Percentiles rank a stretch among this genome's conserved stretches.
These are phyloP conservation scores for Schoenoplectus tabernaemontani DNA, from an alignment of 202 grass and related monocot species.

Conservation along the genomic window DNA sequence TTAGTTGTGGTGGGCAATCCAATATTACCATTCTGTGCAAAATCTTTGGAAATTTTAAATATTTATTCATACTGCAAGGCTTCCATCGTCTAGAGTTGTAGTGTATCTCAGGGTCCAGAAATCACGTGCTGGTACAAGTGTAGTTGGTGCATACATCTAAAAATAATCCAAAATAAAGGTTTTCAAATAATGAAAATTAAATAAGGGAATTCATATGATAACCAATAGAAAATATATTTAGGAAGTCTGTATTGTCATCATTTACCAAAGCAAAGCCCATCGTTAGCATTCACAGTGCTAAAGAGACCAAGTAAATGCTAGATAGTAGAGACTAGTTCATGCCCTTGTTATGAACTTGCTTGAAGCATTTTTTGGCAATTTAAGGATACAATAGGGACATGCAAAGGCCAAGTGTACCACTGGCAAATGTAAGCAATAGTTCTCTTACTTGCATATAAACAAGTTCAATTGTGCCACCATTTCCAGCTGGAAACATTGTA, in stretches of 20 bases:
- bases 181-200: neutral
- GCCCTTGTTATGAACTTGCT: neutral
- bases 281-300: neutral
- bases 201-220: neutral
- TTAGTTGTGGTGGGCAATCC: neutral
- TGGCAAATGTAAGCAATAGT: neutral
- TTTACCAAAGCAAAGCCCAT: too few species aligned
- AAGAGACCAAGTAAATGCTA: neutral
- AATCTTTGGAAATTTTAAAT: slow-evolving; percentile 11
- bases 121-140: slow-evolving; percentile 90
- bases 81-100: slow-evolving; percentile 80
- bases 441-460: slow-evolving; percentile 72
- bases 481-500: slow-evolving; percentile 76
- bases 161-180: slow-evolving; percentile 1
- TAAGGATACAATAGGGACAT: neutral
- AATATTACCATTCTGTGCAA: neutral
- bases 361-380: neutral
- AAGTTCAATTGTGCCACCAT: slow-evolving; percentile 86
- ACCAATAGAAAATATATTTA: slow-evolving; percentile 6
- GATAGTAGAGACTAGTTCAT: neutral
- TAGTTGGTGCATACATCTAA: slow-evolving; percentile 96
- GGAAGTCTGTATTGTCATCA: too few species aligned
- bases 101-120: slow-evolving; percentile 95
- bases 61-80: slow-evolving; percentile 69
- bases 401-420: neutral